A percentile compares a stretch with the other conserved stretches of the same genome.
phyloP scores from a whole-genome alignment of 352 stramenopile species.

The Phytophthora sp. region DNA sequence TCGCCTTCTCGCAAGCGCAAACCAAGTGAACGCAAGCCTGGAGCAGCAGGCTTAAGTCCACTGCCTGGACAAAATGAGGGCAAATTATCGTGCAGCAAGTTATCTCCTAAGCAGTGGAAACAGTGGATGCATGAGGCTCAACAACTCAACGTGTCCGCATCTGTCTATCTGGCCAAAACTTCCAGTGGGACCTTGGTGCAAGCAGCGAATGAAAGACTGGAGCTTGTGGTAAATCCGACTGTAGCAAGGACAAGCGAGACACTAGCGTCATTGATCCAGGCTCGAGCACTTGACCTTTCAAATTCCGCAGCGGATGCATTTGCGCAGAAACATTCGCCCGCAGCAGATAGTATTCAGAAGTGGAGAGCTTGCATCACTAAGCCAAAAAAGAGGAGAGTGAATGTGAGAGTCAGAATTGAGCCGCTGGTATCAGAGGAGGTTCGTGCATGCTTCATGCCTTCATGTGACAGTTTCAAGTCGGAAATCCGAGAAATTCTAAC shows the following conservation, averaged over 20 bases:
- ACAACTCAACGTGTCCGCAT: slow-evolving; percentile 12
- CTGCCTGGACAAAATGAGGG: neutral
- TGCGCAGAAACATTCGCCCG: neutral
- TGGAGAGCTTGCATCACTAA: slow-evolving; percentile 11
- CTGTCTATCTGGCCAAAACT: slow-evolving; percentile 11
- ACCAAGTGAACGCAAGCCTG: neutral
- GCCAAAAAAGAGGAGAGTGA: slow-evolving; percentile 6
- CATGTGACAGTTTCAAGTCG: too few species aligned
- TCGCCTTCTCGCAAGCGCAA: neutral
- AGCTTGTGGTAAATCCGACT: slow-evolving; percentile 17
- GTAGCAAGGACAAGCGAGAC: neutral
- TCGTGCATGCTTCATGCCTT: too few species aligned
- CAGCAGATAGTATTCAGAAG: neutral
- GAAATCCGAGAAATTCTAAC: neutral
- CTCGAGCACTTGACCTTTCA: neutral
- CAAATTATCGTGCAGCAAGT: neutral
- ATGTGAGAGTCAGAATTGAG: slow-evolving; percentile 7
- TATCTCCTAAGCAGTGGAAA: slow-evolving; percentile 16
- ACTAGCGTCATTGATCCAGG: slow-evolving; percentile 1
- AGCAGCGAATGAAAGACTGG: neutral
- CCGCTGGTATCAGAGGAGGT: slow-evolving; percentile 36
- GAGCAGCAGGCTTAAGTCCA: neutral
- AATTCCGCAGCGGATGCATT: neutral
- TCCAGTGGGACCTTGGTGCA: slow-evolving; percentile 10
- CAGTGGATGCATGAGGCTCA: slow-evolving; percentile 32